phyloP scores from a whole-genome alignment of 2,329 filamentous ascomycete species.

The Orbilia oligospora region DNA sequence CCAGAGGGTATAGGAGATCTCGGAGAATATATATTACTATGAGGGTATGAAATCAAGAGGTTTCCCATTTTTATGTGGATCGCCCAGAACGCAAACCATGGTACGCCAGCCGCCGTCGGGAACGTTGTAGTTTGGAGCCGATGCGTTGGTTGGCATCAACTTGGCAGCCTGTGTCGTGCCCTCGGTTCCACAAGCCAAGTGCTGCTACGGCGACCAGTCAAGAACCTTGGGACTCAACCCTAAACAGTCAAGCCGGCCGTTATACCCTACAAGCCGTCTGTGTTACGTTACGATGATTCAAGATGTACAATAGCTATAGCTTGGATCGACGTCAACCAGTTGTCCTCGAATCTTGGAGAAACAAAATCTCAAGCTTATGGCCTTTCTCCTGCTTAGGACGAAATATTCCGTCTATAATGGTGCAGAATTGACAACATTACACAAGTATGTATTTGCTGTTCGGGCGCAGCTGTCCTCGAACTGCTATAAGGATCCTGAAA shows the following conservation, averaged over 20 bases:
- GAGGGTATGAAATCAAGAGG: too few species aligned
- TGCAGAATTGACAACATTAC: too few species aligned
- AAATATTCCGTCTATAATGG: too few species aligned
- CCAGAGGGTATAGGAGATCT: too few species aligned
- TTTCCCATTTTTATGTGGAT: background rate
- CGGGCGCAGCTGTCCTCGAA: too few species aligned
- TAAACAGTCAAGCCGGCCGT: constrained; percentile 31
- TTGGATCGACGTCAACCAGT: too few species aligned
- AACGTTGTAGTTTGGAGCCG: constrained; percentile 14
- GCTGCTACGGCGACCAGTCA: background rate
- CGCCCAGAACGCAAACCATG: constrained; percentile 26
- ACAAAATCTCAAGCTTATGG: too few species aligned
- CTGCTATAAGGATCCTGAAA: too few species aligned
- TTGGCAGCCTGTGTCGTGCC: background rate
- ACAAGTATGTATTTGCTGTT: too few species aligned
- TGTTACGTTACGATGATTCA: background rate
- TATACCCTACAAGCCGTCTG: background rate
- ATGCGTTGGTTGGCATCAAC: constrained; percentile 21
- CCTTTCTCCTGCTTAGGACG: too few species aligned
- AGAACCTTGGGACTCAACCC: constrained; percentile 24
- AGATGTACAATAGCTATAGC: too few species aligned
- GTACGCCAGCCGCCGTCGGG: constrained; percentile 4
- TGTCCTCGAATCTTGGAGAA: too few species aligned
- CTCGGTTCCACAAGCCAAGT: constrained; percentile 5
- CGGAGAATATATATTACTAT: background rate